phyloP scores from a whole-genome alignment of 2,329 filamentous ascomycete species.

The Didymella pinodella region DNA sequence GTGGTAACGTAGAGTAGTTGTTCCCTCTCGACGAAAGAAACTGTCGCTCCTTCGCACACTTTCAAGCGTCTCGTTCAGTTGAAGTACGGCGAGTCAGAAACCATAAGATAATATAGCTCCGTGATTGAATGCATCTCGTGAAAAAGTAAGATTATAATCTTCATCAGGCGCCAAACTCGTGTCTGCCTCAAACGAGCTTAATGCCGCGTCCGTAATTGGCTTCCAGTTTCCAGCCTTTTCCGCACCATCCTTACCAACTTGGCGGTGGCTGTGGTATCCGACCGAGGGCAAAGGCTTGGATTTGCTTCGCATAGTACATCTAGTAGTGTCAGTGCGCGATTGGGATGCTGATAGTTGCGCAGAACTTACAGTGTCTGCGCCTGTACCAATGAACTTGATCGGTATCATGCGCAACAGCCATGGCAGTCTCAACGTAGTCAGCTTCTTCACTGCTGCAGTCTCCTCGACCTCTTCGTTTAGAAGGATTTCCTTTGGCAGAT shows the following conservation, averaged over 20 bases:
- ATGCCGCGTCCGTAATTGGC: background rate
- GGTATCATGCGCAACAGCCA: conserved; percentile 7
- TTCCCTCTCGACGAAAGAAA: background rate
- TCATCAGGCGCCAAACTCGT: background rate
- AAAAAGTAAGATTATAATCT: no score
- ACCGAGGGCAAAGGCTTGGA: conserved; percentile 6
- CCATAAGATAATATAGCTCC: no score
- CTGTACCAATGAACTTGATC: conserved; percentile 7
- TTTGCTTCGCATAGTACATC: conserved; percentile 16
- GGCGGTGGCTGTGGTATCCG: conserved; percentile 4
- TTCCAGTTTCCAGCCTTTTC: background rate
- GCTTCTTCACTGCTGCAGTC: background rate
- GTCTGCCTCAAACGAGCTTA: background rate
- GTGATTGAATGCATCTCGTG: no score
- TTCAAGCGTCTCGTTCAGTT: conserved; percentile 2
- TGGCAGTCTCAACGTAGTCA: background rate
- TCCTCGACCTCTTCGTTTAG: conserved; percentile 7
- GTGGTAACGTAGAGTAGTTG: conserved; percentile 19
- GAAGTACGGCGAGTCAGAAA: background rate
- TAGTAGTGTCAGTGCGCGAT: background rate
- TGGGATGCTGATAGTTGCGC: background rate
- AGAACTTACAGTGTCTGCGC: conserved; percentile 11
- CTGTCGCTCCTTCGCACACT: conserved; percentile 10
- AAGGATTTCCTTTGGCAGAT: conserved; percentile 10
- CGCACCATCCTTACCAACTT: background rate